Evolutionary conservation across 257 asterid species (phyloP).

Genomic region (Agastache rugosa): DNA sequence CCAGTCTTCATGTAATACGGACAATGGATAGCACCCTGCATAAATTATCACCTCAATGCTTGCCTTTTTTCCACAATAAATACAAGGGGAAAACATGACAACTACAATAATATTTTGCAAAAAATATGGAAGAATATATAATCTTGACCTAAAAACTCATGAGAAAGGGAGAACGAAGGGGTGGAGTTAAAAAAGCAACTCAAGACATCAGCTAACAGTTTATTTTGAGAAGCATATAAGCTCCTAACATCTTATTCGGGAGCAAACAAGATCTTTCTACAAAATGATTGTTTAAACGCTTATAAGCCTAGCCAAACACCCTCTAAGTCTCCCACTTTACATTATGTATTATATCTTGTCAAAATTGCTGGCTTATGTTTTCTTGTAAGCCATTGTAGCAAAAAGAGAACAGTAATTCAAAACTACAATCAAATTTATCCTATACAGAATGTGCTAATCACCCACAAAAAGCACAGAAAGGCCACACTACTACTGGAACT

Average conservation of each 20-base stretch:
- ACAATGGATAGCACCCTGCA: conserved; percentile 85
- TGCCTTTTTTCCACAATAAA: conserved; percentile 9
- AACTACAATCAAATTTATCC: conserved; percentile 22
- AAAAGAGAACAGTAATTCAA: background rate
- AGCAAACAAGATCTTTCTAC: background rate
- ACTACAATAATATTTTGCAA: background rate
- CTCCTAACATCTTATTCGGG: background rate
- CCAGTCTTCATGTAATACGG: conserved; percentile 98
- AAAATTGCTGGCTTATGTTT: background rate
- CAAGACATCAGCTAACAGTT: background rate
- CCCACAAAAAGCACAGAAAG: background rate
- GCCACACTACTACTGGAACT: background rate
- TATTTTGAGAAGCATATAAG: background rate
- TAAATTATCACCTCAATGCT: conserved; percentile 25
- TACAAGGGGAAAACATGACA: background rate
- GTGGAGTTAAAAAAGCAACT: background rate
- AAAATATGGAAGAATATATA: no score
- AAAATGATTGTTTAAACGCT: background rate
- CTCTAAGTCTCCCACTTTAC: background rate
- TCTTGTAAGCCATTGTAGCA: background rate
- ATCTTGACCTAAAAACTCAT: background rate
- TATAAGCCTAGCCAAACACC: background rate
- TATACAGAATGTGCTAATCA: background rate
- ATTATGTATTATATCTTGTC: background rate
- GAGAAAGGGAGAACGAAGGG: background rate